Base-by-base conservation (phyloP, 306 rosid species). In the Begonia masoniana region DNA sequence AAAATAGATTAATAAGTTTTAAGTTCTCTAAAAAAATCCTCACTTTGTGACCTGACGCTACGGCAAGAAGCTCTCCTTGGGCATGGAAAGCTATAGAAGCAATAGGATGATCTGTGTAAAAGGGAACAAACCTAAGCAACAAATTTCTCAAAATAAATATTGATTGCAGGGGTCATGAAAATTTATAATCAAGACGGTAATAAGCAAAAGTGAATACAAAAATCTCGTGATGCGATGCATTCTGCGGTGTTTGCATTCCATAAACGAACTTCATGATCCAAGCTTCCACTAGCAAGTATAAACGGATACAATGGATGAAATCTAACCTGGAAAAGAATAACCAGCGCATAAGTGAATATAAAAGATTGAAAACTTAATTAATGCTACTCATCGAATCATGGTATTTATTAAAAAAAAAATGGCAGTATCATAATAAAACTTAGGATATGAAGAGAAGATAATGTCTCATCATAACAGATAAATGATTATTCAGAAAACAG, bases 41-140 rank as follows among this genome's bases (percentile, higher is more conserved):
- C 66, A 89, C 96, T 92, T 85, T 91, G 78, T 91, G 97, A 52
- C 97, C 97, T 58, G 97, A 83, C 24, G 97, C 97, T 56, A 91
- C 94, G 1, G 97, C 96, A 43, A 91, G 87, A 52, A 91, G 78
- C 68, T 91, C 97, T 51, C 97, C 96, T 64, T 76, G 68, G 50
- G 94, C 92, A 83, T 91, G 97, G 69, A 85, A 91, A 57, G 96
- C 97, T 64, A 91, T 82, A 53, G 97, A 91, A 50, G 97, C 94
- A 73, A 91, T 91, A 21, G 97, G 96, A 17, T 88, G 94, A 62
- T 78, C 97, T 91, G 81, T 59, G 47, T 39, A 62, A 17, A 69
- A 59, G 47, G 72, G 50, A 55, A 13, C 51, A 43, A 13, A 15
- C 31, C 9, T 6, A 58, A 16, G 3, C 65, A 31, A 31, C 9